Base-by-base conservation (phyloP, 768 basidiomycete species). In the Boletus eberwhitei region DNA sequence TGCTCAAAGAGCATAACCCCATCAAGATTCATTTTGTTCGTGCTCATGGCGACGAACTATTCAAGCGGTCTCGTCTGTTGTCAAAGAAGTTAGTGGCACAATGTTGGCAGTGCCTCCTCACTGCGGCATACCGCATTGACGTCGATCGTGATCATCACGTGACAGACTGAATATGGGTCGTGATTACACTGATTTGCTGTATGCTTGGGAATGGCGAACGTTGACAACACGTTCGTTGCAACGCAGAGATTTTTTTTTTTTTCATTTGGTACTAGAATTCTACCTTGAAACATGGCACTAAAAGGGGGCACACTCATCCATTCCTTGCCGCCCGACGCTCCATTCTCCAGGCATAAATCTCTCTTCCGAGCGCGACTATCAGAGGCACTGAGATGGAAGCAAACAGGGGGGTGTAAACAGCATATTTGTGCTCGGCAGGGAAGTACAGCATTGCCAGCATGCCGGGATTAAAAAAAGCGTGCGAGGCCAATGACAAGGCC, bases 381-480 rank as follows among this genome's bases (percentile, higher is more conserved):
- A 98, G 70, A 6, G 95, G 94, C 29, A 95, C 87, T 3, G 90
- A 78, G 8, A 93, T 81, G 45, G 93, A 94, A 2, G 92, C 96
- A 68, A 99, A 98, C 34, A 99, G 72, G 0, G 97, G 96, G 0
- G 92, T 87, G 69, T 98, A 98, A 9, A 99, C 93, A 2, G 95
- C 95, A 69, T 93, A 95, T 67, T 90, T 98, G 75, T 98, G 97
- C 67, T 98, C 97, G 19, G 93, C 87, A 21, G 97, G 97, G 73
- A 98, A 98, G 72, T 99, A 99, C 21, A 99, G 78, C 66, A 98
- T 73, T 14, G 93, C 94, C 61, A 98, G 74, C 94, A 98, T 97
- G 19, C 89, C 90, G 0, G 96, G 97, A 70, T 93, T 91, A 75
- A 97, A 98, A 77, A 97, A 98, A 4, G 97, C 96, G 39, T 86